Base-by-base conservation (phyloP, 768 basidiomycete species). In the Obba rivulosa region DNA sequence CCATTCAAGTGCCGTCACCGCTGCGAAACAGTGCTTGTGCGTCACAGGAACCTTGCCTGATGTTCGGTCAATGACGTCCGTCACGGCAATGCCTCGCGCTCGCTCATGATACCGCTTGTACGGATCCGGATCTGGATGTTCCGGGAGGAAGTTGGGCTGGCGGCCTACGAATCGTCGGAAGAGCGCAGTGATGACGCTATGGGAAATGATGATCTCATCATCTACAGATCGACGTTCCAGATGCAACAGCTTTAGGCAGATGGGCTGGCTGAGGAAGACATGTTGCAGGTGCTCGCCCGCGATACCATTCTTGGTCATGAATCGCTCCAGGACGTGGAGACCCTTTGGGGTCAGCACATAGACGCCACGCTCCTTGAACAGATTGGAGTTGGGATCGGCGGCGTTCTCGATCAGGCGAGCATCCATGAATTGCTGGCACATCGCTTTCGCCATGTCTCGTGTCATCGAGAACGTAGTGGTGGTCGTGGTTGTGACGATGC, bases 391-490 rank as follows among this genome's bases (percentile, higher is more conserved):
- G 28, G 87, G 86, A 69, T 99, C 96, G 16, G 90, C 81, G 14
- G 92, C 95, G 64, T 97, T 97, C 70, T 97, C 94, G 56, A 98
- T 93, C 53, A 98, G 77, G 55, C 93, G 90, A 49, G 96, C 93
- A 57, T 98, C 96, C 92, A 99, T 96, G 64, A 98, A 98, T 65
- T 98, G 93, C 69, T 99, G 96, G 71, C 92, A 90, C 86, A 99
- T 98, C 28, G 92, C 92, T 72, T 97, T 98, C 54, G 96, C 96
- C 90, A 99, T 98, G 39, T 99, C 96, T 58, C 96, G 87, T 57
- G 92, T 92, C 96, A 99, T 98, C 53, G 92, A 92, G 73, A 99
- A 99, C 28, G 96, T 99, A 37, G 96, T 99, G 4, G 96, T 98
- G 5, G 96, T 99, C 0, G 96, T 99, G 0, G 96, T 99, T 61